A percentile compares a stretch with the other conserved stretches of the same genome.
Conservation (phyloP, 805 yeast genomes). For the Allodekkera sacchari region DNA sequence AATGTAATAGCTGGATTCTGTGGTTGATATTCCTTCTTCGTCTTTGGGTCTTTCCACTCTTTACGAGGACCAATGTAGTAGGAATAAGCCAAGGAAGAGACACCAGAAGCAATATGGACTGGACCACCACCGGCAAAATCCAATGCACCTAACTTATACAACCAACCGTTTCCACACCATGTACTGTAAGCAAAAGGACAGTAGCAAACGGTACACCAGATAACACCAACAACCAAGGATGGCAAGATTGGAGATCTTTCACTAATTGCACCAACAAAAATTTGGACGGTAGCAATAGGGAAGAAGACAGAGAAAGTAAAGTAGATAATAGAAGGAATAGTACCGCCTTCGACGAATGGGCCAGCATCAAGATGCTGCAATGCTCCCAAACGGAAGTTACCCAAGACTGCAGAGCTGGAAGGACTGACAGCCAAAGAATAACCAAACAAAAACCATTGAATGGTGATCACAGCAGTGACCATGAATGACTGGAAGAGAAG, state of each 20-base stretch:
- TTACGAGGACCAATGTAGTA: slow-evolving; percentile 34
- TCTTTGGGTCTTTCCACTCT: slow-evolving; percentile 23
- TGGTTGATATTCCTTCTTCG: slow-evolving; percentile 24
- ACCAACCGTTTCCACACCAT: slow-evolving; percentile 40
- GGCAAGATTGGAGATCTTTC: slow-evolving; percentile 37
- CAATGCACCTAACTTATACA: slow-evolving; percentile 32
- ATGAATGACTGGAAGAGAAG: slow-evolving; percentile 36
- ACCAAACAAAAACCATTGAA: slow-evolving; percentile 39
- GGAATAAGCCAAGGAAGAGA: slow-evolving; percentile 34
- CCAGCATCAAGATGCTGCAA: slow-evolving; percentile 29
- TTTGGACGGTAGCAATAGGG: slow-evolving; percentile 42
- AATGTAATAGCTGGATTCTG: slow-evolving; percentile 30
- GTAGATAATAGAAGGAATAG: slow-evolving; percentile 38
- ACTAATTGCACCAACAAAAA: slow-evolving; percentile 37
- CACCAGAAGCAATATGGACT: slow-evolving; percentile 38
- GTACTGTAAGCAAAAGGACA: slow-evolving; percentile 39
- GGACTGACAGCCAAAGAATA: slow-evolving; percentile 35
- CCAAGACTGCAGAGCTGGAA: slow-evolving; percentile 24
- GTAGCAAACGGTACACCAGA: slow-evolving; percentile 36
- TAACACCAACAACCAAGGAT: slow-evolving; percentile 29
- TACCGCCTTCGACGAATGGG: slow-evolving; percentile 35
- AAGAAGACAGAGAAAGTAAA: slow-evolving; percentile 36
- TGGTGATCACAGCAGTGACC: slow-evolving; percentile 30
- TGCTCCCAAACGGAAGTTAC: slow-evolving; percentile 33
- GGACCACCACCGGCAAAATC: slow-evolving; percentile 47